phyloP scores from a whole-genome alignment of 139 green algal species.

The Volvox africanus region DNA sequence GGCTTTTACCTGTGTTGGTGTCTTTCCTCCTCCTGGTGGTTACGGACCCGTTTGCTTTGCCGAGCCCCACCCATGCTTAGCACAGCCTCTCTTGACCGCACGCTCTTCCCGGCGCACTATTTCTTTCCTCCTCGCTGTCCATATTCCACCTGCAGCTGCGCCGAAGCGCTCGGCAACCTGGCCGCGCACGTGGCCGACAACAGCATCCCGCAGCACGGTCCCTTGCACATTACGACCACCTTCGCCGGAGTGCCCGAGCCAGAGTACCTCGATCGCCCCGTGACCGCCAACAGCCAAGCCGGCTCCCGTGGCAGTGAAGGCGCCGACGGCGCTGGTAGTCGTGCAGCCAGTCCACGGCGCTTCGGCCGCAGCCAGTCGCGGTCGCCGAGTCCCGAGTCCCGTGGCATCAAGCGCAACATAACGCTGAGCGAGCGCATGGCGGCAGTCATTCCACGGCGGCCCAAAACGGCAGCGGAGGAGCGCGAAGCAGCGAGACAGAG shows the following conservation, averaged over 20 bases:
- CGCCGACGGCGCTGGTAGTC: not conserved
- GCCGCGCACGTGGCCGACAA: conserved; percentile 42
- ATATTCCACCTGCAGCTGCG: conserved; percentile 9
- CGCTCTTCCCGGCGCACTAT: not conserved
- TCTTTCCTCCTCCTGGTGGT: no score
- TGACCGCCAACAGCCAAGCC: not conserved
- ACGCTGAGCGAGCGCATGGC: conserved; percentile 37
- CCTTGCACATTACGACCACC: not conserved
- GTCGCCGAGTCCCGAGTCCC: not conserved
- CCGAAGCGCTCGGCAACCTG: conserved; percentile 4
- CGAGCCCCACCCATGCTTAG: not conserved
- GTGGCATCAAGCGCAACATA: not conserved
- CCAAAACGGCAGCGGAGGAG: not conserved
- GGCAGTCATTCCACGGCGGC: not conserved
- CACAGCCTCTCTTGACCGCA: not conserved
- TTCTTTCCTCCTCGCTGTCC: not conserved
- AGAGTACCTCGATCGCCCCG: not conserved
- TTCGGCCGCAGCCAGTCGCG: not conserved
- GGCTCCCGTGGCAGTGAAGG: not conserved
- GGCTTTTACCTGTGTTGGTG: no score
- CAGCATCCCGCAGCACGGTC: conserved; percentile 20
- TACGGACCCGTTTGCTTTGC: no score
- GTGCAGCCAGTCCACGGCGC: not conserved
- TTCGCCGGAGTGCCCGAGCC: not conserved
- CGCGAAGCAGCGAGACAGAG: not conserved